Base-by-base conservation (phyloP, 1,139 yeast species). In the Kurtzmaniella quercitrusa region DNA sequence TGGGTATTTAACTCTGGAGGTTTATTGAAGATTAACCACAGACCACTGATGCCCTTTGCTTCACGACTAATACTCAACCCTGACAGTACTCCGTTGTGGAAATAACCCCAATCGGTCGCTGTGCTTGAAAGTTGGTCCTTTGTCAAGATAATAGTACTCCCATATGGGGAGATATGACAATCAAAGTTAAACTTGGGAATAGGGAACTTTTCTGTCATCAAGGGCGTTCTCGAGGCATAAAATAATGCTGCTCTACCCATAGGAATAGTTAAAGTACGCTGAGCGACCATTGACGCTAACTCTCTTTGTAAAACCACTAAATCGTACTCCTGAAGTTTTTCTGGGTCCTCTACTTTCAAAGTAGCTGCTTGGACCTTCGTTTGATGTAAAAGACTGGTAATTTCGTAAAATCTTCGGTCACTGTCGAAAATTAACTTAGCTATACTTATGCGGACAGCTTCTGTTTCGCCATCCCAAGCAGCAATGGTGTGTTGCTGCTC, bases 31-130 rank as follows among this genome's bases (percentile, higher is more conserved):
- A 85, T 85, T 38, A 91, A 85, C 98, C 98, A 91, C 54, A 95
- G 85, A 0, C 97, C 96, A 16, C 84, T 80, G 7, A 93, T 81
- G 7, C 88, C 91, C 36, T 75, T 74, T 0, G 91, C 80, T 37
- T 77, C 79, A 47, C 73, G 75, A 3, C 91, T 81, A 6, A 91
- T 81, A 44, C 87, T 82, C 42, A 94, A 65, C 0, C 97, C 98
- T 1, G 94, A 78, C 2, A 96, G 82, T 0, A 83, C 95, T 11
- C 99, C 99, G 54, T 87, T 87, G 55, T 93, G 97, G 59, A 93
- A 94, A 48, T 81, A 79, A 0, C 96, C 96, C 97, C 97, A 91
- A 39, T 82, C 81, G 19, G 78, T 58, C 3, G 75, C 64, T 15
- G 70, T 75, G 3, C 73, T 68, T 14, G 79, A 72, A 9, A 87